Evolutionary conservation across 1,284 basidiomycete species (phyloP).

Genomic region (Pascua guehoae): DNA sequence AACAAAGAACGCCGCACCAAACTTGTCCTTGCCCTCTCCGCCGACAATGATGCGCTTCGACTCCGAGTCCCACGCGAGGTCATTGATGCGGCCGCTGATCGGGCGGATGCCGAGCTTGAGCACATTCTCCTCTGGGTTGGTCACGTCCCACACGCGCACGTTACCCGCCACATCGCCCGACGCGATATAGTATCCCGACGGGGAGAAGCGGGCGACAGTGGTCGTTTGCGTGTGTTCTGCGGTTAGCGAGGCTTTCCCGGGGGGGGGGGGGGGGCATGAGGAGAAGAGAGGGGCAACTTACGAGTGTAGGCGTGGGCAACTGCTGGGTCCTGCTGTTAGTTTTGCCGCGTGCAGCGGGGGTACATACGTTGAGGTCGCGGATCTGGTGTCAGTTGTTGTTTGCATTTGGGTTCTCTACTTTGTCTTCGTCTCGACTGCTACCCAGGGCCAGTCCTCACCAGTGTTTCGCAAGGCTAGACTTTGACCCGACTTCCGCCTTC

Average conservation of each 20-base stretch:
- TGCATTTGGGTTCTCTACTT: no score
- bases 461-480: no score
- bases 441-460: no score
- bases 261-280: not conserved
- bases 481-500: no score
- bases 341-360: not conserved
- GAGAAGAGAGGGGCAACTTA: conserved; percentile 9
- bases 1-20: conserved; percentile 82
- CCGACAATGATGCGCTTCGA: conserved; percentile 93
- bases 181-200: conserved; percentile 92
- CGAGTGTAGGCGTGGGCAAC: conserved; percentile 46
- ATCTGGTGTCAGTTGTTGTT: conserved; percentile 51
- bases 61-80: conserved; percentile 94
- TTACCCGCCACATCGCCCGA: conserved; percentile 77
- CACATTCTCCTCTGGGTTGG: conserved; percentile 72
- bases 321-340: conserved; percentile 23
- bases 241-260: conserved; percentile 11
- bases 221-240: conserved; percentile 76
- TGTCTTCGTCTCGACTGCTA: no score
- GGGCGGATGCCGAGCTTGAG: conserved; percentile 82
- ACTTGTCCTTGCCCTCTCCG: conserved; percentile 92
- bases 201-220: conserved; percentile 86
- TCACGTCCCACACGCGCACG: conserved; percentile 89
- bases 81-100: conserved; percentile 79
- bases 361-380: conserved; percentile 58